Evolutionary conservation across 179 eudicot species (phyloP), one percentile per base, ranked within the genome.

Genomic region (Drosera spatulata): DNA sequence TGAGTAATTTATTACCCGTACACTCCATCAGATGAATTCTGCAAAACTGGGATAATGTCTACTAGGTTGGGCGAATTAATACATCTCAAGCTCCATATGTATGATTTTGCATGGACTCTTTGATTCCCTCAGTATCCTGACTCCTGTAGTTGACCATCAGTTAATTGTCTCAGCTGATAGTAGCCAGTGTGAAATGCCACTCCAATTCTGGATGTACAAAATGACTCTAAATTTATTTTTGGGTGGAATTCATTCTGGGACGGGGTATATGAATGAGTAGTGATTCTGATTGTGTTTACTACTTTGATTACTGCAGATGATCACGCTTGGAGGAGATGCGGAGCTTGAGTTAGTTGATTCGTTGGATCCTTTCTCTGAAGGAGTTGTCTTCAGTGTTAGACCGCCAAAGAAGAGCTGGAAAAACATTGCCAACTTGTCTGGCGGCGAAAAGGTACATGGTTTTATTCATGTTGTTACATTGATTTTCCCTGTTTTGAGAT

Each of bases 341-440:
- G 97, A 94, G 71, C 88, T 94, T 43, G 99, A 94, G 71, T 69
- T 94, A 59, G 96, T 94, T 14, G 99, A 90, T 64, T 94, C 99
- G 50, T 67, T 94, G 70, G 97, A 94, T 82, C 99, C 97, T 50
- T 94, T 90, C 67, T 86, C 99, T 50, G 96, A 94, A 73, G 99
- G 99, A 53, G 96, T 94, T 58, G 99, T 94, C 58, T 94, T 94
- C 66, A 94, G 99, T 66, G 99, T 94, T 42, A 71, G 99, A 71
- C 97, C 99, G n/a, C 99, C 99, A 12, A 94, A 94, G 69, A 94
- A 94, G 75, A 90, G 96, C 77, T 90, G 97, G 97, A 94, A 94
- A 68, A 86, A 87, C 61, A 94, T 90, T 71, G 87, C 97, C 54
- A 94, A 94, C 70, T 79, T 94, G 71, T 94, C 96, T 7, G 99